Base-by-base conservation (phyloP, 2,329 filamentous ascomycete genomes). In the Fusarium sp. region DNA sequence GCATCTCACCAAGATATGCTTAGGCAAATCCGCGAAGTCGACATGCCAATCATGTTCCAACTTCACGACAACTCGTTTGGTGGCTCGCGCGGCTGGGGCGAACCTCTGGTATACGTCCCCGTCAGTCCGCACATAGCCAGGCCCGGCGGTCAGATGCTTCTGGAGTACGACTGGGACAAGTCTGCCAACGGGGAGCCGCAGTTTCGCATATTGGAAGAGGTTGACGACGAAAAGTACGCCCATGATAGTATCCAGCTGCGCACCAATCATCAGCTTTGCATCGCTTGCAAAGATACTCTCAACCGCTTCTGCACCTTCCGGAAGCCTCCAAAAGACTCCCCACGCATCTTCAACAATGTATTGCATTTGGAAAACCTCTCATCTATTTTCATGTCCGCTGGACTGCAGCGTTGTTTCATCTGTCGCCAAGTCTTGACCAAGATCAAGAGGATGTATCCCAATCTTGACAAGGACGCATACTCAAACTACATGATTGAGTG, bases 401-500 rank as follows among this genome's bases (percentile, higher is more conserved):
- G 6, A 14, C 19, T 20, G 1, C 4, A 15, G 10, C 15, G 10
- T 8, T 53, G 40, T 17, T 53, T 38, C n/a, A 38, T 53, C 40
- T 38, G 50, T 7, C 7, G 8, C 12, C 40, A 53, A 17, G 34
- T 34, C 23, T 38, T 30, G 50, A 4, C 1, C 1, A 46, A 53
- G 9, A 30, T 53, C 2, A 5, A 28, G 7, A 53, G 11, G 17
- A 46, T 46, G 50, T 46, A 53, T 38, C 40, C 50, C 1, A 9
- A 23, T 15, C n/a, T 46, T 8, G 17, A 14, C 4, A 12, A 30
- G 7, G 15, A 11, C 1, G 12, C 14, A n/a, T 20, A 38, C 6
- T 20, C 30, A 4, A 23, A 38, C 14, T 53, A 53, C 26, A 46
- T 23, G 20, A 46, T 53, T 12, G 50, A 53, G n/a, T 53, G 50